Conservation (phyloP, 75 land plant species). For the Isoetes taiwanensis region DNA sequence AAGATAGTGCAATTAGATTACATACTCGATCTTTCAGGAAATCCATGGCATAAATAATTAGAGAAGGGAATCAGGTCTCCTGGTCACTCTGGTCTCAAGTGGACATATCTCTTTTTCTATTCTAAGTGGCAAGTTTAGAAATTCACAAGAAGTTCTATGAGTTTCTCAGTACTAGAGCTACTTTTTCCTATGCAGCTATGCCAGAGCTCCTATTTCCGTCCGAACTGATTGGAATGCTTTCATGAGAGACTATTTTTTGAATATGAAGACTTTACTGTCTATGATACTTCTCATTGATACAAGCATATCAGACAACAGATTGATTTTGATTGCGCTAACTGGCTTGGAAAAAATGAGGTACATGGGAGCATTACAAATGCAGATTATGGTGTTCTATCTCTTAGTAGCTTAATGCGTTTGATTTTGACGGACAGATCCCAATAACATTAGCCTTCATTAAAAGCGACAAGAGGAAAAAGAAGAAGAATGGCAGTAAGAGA, state of each 20-base stretch:
- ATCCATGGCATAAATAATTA: no score
- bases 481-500: slow-evolving; percentile 31
- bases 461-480: slow-evolving; percentile 58
- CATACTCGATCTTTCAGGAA: no score
- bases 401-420: neutral
- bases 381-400: neutral
- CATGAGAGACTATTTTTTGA: slow-evolving; percentile 72
- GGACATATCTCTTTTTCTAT: no score
- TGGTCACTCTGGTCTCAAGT: no score
- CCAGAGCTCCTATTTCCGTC: slow-evolving; percentile 50
- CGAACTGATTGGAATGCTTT: slow-evolving; percentile 59
- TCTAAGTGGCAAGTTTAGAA: no score
- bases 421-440: slow-evolving; percentile 40
- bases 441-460: slow-evolving; percentile 76
- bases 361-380: neutral
- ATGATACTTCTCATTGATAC: slow-evolving; percentile 67
- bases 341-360: slow-evolving; percentile 81
- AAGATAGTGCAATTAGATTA: no score
- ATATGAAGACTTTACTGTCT: slow-evolving; percentile 51
- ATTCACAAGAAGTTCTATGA: no score
- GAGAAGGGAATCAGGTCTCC: no score
- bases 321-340: slow-evolving; percentile 77
- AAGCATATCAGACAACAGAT: slow-evolving; percentile 58
- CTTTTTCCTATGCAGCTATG: slow-evolving; percentile 66
- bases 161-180: no score